Conservation (phyloP, 345 rosid genomes). For the Eucalyptus decipiens region DNA sequence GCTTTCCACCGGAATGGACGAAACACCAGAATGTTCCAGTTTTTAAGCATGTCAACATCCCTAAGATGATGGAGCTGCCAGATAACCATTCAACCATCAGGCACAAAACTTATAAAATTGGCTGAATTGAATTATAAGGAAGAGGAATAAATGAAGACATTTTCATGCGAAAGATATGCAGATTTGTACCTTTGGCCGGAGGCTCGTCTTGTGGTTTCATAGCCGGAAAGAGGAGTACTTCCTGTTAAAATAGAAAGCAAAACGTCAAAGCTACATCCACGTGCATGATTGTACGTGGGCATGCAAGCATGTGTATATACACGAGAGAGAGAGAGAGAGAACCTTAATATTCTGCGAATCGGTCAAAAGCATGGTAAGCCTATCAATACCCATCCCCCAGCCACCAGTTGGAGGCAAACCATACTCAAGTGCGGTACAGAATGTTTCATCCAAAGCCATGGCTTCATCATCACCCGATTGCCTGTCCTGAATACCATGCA, state of each 20-base stretch:
- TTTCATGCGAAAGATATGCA: not conserved
- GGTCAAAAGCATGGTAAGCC: slow-evolving; percentile 78
- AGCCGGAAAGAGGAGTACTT: slow-evolving; percentile 96
- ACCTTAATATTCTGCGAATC: slow-evolving; percentile 98
- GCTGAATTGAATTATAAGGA: not conserved
- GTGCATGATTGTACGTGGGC: not conserved
- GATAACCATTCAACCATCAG: not conserved
- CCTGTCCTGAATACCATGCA: slow-evolving; percentile 36
- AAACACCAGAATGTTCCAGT: not conserved
- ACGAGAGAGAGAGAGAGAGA: not conserved
- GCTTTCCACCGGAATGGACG: not conserved
- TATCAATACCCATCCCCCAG: slow-evolving; percentile 93
- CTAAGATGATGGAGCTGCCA: not conserved
- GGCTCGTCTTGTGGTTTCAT: slow-evolving; percentile 97
- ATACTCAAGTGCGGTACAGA: slow-evolving; percentile 78
- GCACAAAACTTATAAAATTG: not conserved
- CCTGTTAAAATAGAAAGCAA: slow-evolving; percentile 28
- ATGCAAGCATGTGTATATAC: not conserved
- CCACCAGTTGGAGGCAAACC: slow-evolving; percentile 96
- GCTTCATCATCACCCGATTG: slow-evolving; percentile 99
- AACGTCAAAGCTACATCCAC: not conserved
- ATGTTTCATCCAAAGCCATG: slow-evolving; percentile 92
- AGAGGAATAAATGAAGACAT: not conserved
- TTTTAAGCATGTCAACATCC: not conserved
- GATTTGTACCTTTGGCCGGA: slow-evolving; percentile 36